Evolutionary conservation across 2,329 filamentous ascomycete genomes (phyloP), one percentile per base, ranked within the genome.

Genomic region (Rhytidhysteron rufulum): DNA sequence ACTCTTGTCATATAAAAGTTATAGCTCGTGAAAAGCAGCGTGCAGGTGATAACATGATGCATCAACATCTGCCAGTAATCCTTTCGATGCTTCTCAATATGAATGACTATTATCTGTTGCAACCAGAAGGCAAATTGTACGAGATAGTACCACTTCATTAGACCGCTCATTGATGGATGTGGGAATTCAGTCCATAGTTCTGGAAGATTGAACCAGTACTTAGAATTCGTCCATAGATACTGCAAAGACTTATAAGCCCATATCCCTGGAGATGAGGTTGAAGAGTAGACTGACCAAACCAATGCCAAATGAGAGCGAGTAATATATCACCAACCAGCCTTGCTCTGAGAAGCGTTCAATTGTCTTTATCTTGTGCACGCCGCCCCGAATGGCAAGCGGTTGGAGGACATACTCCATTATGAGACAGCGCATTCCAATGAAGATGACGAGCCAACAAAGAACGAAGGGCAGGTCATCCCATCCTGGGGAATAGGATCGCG

Each of bases 11-110:
- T 81, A 57, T 89, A 81, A 62, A 91, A 94, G 51, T 80, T 77
- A 63, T 95, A 95, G 51, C 85, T 89, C 24, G 80, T 77, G 37
- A 80, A 80, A 49, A 96, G 82, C 36, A 96, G 78, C 5, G 73
- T 70, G 58, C 84, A 86, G 20, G 89, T 96, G 60, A 95, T 80
- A 59, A 95, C 78, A 69, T 96, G 90, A 65, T 95, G 89, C 17
- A 80, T 82, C 50, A 95, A 80, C 89, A 96, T 96, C 66, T 95
- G 89, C 74, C 80, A 86, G 67, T 95, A 83, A 55, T 96, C 89
- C 70, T 95, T 95, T 55, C 90, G 78, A 44, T 83, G 79, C 66
- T 91, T 85, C 67, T 96, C 90, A 43, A 95, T 88, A 68, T 95
- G 83, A 60, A 95, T 86, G 48, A 95, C 86, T 27, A 95, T 72